Percentiles rank a stretch among this genome's conserved stretches.
Evolutionary conservation across 1,284 basidiomycete species (phyloP).

Genomic region (Phellopilus nigrolimitatus): DNA sequence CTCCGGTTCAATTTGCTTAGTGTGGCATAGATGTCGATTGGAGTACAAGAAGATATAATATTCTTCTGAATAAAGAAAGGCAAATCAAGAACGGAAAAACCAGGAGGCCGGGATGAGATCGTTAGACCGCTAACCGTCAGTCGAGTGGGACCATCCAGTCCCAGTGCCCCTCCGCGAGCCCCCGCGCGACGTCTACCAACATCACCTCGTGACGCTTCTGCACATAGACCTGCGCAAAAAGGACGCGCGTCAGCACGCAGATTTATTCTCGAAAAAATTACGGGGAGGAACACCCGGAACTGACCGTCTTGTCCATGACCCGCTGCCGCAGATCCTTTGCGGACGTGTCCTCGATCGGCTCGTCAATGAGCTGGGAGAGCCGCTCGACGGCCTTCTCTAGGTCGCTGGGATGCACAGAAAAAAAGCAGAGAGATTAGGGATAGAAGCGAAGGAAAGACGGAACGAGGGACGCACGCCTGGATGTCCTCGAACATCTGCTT

Average conservation of each 20-base stretch:
- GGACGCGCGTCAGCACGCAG: neutral
- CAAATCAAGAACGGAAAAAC: neutral
- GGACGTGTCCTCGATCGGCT: constrained; percentile 49
- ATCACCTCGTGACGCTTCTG: constrained; percentile 50
- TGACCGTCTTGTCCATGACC: constrained; percentile 54
- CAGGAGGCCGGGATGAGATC: neutral
- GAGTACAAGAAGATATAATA: too few species aligned
- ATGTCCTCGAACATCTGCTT: constrained; percentile 68
- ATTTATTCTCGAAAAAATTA: neutral
- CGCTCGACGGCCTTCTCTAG: constrained; percentile 64
- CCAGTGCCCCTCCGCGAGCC: constrained; percentile 45
- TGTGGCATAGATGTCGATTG: too few species aligned
- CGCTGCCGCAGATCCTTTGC: constrained; percentile 52
- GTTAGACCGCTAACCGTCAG: neutral
- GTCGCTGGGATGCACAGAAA: constrained; percentile 34
- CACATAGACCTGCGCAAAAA: constrained; percentile 18
- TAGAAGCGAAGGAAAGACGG: neutral
- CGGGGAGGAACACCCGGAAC: constrained; percentile 21
- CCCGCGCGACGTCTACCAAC: constrained; percentile 47
- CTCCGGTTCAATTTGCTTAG: too few species aligned
- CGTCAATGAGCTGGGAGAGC: constrained; percentile 56
- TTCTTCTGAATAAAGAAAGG: neutral
- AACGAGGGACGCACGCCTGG: constrained; percentile 36
- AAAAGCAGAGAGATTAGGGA: neutral
- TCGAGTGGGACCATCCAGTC: constrained; percentile 18